Percentiles rank a stretch among this genome's conserved stretches.
Conservation (phyloP, 2,329 filamentous ascomycete species). For the Colletotrichum siamense region DNA sequence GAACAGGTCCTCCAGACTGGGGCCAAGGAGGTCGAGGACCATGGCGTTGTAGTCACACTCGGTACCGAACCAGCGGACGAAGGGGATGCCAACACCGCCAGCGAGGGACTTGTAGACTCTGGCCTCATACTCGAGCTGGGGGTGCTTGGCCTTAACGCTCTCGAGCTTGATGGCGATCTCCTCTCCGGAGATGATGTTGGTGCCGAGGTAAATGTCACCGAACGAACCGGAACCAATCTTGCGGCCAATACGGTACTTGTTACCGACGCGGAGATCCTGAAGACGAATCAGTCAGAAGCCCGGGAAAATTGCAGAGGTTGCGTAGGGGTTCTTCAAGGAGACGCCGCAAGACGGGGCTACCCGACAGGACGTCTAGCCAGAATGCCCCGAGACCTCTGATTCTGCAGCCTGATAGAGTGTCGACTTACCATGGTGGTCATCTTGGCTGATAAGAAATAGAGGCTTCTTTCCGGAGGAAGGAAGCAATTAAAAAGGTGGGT, state of each 20-base stretch:
- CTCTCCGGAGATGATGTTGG: conserved; percentile 99
- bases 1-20: conserved; percentile 96
- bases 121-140: conserved; percentile 97
- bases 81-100: conserved; percentile 96
- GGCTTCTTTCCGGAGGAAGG: conserved; percentile 22
- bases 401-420: background rate
- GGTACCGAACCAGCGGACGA: conserved; percentile 99
- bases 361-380: background rate
- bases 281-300: background rate
- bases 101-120: conserved; percentile 91
- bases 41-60: conserved; percentile 99
- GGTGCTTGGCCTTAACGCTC: conserved; percentile 99
- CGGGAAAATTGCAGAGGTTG: background rate
- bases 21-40: conserved; percentile 96
- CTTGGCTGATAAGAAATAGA: conserved; percentile 27
- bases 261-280: conserved; percentile 97
- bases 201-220: conserved; percentile 98
- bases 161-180: conserved; percentile 99
- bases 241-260: conserved; percentile 99
- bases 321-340: background rate
- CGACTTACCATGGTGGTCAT: conserved; percentile 60
- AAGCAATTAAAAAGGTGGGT: background rate
- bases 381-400: background rate
- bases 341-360: background rate
- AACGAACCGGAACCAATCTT: conserved; percentile 99